These are phyloP conservation scores for Phytophthora boehmeriae DNA, from an alignment of 352 stramenopile species.

Conservation along the genomic window DNA sequence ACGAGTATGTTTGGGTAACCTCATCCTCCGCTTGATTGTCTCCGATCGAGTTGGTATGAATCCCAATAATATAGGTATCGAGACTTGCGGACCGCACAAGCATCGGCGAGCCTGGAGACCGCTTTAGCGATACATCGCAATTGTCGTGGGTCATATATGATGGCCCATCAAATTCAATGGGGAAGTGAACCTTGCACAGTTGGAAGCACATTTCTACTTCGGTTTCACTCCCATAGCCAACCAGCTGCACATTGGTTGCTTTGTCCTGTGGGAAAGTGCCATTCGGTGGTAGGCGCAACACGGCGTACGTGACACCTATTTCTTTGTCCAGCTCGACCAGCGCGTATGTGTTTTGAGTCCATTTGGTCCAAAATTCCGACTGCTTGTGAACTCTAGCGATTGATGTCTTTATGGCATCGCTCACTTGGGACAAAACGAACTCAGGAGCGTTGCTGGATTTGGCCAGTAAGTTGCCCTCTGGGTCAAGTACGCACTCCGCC, in stretches of 20 bases:
- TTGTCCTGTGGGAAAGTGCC: conserved; percentile 35
- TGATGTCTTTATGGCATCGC: conserved; percentile 9
- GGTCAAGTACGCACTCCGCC: conserved; percentile 59
- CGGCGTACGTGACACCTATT: conserved; percentile 39
- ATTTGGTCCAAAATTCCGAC: conserved; percentile 69
- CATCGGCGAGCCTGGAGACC: conserved; percentile 58
- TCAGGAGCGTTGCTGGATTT: conserved; percentile 26
- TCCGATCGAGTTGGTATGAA: conserved; percentile 55
- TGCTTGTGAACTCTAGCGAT: conserved; percentile 63
- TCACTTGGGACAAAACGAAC: conserved; percentile 36
- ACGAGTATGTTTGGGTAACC: conserved; percentile 12
- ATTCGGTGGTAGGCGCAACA: conserved; percentile 41
- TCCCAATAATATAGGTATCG: conserved; percentile 68
- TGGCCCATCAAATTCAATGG: conserved; percentile 39
- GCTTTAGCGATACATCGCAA: conserved; percentile 56
- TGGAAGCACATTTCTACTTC: conserved; percentile 41
- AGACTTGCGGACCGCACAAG: conserved; percentile 59
- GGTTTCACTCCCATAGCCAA: conserved; percentile 40
- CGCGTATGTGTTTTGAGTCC: conserved; percentile 65
- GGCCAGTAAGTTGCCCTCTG: conserved; percentile 29
- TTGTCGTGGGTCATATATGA: conserved; percentile 65
- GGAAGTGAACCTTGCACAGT: conserved; percentile 58
- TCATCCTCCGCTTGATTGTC: conserved; percentile 14
- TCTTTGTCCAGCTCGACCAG: conserved; percentile 61
- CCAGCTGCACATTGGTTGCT: conserved; percentile 59